phyloP scores from a whole-genome alignment of 352 stramenopile genomes.

The Phytophthora aleatoria region DNA sequence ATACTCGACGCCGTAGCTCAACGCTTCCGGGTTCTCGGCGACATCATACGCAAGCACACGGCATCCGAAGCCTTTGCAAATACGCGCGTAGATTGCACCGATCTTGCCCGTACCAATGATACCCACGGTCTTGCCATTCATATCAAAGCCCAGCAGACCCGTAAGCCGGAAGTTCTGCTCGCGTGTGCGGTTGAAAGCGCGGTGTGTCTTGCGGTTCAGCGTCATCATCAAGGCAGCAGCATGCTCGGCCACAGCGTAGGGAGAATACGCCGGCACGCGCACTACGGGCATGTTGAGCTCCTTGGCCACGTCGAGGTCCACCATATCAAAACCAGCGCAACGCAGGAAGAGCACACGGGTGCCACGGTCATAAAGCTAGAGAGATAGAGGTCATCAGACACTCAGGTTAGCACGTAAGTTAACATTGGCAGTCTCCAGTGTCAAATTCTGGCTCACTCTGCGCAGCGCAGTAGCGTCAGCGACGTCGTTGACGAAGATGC shows the following conservation, averaged over 20 bases:
- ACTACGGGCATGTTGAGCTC: conserved; percentile 65
- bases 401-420: neutral
- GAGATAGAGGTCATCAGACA: neutral
- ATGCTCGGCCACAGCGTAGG: conserved; percentile 83
- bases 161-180: conserved; percentile 82
- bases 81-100: conserved; percentile 50
- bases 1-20: conserved; percentile 38
- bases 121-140: conserved; percentile 77
- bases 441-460: conserved; percentile 28
- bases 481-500: conserved; percentile 89
- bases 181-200: conserved; percentile 73
- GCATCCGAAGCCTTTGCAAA: conserved; percentile 41
- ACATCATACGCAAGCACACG: conserved; percentile 72
- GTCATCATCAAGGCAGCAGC: conserved; percentile 79
- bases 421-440: neutral
- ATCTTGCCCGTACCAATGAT: conserved; percentile 67
- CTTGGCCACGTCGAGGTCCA: conserved; percentile 64
- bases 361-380: conserved; percentile 40
- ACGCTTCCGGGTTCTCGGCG: conserved; percentile 49
- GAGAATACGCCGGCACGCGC: conserved; percentile 78
- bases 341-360: conserved; percentile 78
- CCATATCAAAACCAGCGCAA: conserved; percentile 83
- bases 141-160: conserved; percentile 61
- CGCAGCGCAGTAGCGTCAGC: conserved; percentile 64
- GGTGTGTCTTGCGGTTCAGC: conserved; percentile 83